These are phyloP conservation scores for Cladosporium sp. DNA, from an alignment of 2,329 filamentous ascomycete genomes.

Conservation along the genomic window DNA sequence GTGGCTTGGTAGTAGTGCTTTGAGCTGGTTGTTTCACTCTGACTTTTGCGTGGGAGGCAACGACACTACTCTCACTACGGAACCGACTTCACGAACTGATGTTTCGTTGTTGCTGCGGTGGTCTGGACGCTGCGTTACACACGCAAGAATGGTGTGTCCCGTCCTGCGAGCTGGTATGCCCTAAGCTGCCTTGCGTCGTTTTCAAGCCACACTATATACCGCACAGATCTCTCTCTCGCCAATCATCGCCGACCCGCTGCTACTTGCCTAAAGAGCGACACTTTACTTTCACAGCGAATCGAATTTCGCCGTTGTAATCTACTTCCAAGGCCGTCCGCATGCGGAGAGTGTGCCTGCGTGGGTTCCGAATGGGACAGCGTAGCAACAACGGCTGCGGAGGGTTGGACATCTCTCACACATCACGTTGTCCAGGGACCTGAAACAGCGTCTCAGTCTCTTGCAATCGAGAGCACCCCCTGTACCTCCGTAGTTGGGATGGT, in stretches of 20 bases:
- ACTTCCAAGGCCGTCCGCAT: not conserved
- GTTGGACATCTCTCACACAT: not conserved
- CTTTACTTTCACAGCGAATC: not conserved
- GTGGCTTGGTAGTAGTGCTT: not conserved
- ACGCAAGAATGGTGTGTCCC: not conserved
- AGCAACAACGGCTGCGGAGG: slow-evolving; percentile 5
- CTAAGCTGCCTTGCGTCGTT: slow-evolving; percentile 3
- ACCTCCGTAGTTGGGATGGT: not conserved
- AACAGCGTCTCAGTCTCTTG: slow-evolving; percentile 11
- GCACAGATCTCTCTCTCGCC: slow-evolving; percentile 14
- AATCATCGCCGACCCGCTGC: slow-evolving; percentile 7
- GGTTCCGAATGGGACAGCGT: not conserved
- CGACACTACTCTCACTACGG: not conserved
- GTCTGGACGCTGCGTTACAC: not conserved
- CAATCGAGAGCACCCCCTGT: not conserved
- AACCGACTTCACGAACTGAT: not conserved
- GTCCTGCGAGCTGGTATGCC: not conserved
- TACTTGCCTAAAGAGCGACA: not conserved
- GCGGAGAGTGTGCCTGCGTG: not conserved
- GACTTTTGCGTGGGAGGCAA: not conserved
- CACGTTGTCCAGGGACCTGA: slow-evolving; percentile 2
- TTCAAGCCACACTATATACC: not conserved
- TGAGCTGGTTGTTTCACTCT: not conserved
- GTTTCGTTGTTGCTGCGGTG: not conserved
- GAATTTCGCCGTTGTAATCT: not conserved